Evolutionary conservation across 805 yeast genomes (phyloP).

Genomic region (Metschnikowia rubicola): DNA sequence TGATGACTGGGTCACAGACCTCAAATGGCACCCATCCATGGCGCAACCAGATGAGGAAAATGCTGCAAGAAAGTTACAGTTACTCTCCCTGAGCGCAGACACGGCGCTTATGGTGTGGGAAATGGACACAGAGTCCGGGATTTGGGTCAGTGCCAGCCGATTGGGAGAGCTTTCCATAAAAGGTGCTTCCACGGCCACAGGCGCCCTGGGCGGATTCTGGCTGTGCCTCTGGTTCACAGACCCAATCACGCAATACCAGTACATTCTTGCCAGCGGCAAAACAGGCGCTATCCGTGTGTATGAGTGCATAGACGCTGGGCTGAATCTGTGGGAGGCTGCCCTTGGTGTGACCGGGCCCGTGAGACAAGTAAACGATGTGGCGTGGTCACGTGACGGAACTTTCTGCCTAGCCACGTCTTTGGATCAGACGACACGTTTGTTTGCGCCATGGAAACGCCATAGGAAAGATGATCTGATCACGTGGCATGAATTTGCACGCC

Average conservation of each 20-base stretch:
- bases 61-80: conserved; percentile 40
- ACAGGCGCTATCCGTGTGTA: conserved; percentile 92
- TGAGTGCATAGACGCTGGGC: conserved; percentile 29
- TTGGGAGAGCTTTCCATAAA: conserved; percentile 91
- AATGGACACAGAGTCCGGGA: conserved; percentile 79
- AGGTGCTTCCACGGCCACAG: conserved; percentile 98
- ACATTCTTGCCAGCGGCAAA: conserved; percentile 77
- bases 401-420: conserved; percentile 74
- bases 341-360: conserved; percentile 75
- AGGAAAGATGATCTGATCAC: conserved; percentile 26
- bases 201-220: conserved; percentile 75
- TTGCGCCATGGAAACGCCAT: conserved; percentile 54
- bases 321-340: conserved; percentile 37
- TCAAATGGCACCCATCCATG: conserved; percentile 69
- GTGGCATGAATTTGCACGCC: conserved; percentile 94
- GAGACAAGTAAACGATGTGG: conserved; percentile 68
- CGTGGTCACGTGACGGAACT: conserved; percentile 68
- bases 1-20: conserved; percentile 92
- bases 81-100: conserved; percentile 88
- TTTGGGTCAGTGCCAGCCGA: conserved; percentile 80
- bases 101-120: conserved; percentile 93
- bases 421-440: conserved; percentile 90
- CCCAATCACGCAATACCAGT: conserved; percentile 25
- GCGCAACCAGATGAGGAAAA: not conserved
- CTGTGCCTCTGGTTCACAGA: conserved; percentile 62